Conservation (phyloP, 345 rosid genomes). For the Citrus maxima region DNA sequence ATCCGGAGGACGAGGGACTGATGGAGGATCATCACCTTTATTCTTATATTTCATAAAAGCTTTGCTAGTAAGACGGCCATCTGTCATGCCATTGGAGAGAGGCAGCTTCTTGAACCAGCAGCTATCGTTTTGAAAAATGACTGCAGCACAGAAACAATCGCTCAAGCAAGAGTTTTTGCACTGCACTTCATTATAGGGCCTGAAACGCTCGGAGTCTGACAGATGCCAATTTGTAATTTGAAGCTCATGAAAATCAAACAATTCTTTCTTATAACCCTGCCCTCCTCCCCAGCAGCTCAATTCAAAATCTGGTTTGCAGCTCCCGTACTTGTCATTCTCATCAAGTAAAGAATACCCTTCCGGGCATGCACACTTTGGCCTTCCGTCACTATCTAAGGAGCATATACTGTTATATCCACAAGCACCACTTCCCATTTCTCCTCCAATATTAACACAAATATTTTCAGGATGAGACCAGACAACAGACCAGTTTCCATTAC, state of each 20-base stretch:
- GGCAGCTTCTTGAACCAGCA: slow-evolving; percentile 41
- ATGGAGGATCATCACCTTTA: not conserved
- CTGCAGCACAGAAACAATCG: not conserved
- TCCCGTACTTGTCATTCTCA: not conserved
- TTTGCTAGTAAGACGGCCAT: not conserved
- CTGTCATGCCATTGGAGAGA: slow-evolving; percentile 28
- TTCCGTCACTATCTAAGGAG: not conserved
- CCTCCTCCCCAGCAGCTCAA: not conserved
- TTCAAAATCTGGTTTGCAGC: slow-evolving; percentile 9
- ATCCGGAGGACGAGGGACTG: not conserved
- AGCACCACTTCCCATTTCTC: not conserved
- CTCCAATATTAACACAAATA: not conserved
- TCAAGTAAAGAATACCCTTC: not conserved
- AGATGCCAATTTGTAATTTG: not conserved
- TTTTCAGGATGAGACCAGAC: not conserved
- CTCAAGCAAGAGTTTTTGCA: not conserved
- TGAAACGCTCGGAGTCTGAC: not conserved
- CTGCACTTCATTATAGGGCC: not conserved
- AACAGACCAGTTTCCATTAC: slow-evolving; percentile 5
- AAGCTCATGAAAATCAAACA: slow-evolving; percentile 10
- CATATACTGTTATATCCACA: slow-evolving; percentile 12
- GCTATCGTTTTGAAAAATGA: accelerated
- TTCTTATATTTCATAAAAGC: not conserved
- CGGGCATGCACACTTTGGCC: slow-evolving; percentile 8
- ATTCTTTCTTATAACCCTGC: slow-evolving; percentile 2